A percentile compares a stretch with the other conserved stretches of the same genome.
These are phyloP conservation scores for Blastocystis sp. DNA, from an alignment of 352 stramenopile genomes.

Conservation along the genomic window DNA sequence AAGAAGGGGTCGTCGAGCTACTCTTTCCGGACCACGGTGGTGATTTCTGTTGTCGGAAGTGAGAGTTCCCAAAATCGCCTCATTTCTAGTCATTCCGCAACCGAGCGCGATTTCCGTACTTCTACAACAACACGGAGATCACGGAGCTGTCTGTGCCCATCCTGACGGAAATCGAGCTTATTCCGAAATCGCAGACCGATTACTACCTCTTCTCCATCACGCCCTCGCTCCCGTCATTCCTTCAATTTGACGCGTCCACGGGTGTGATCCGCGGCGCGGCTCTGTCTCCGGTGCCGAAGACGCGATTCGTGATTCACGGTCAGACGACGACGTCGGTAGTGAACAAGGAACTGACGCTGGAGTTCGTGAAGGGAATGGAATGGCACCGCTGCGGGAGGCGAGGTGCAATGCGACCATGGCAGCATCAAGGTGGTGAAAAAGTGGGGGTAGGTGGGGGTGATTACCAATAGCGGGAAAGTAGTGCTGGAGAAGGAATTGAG, in stretches of 20 bases:
- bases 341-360: not conserved
- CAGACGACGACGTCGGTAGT: conserved; percentile 17
- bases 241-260: conserved; percentile 2
- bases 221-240: not conserved
- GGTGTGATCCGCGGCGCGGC: conserved; percentile 9
- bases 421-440: not conserved
- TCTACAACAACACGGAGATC: conserved; percentile 41
- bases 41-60: conserved; percentile 30
- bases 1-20: not conserved
- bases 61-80: not conserved
- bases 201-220: conserved; percentile 38
- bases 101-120: conserved; percentile 13
- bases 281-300: not conserved
- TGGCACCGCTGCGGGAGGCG: not conserved
- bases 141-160: not conserved
- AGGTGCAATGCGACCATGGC: not conserved
- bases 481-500: not conserved
- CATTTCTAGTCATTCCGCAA: conserved; percentile 41
- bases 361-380: not conserved
- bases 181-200: conserved; percentile 29
- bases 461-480: not conserved
- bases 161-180: not conserved
- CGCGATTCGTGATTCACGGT: conserved; percentile 1
- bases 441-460: not conserved
- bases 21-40: not conserved